Evolutionary conservation across 805 yeast species (phyloP), one percentile per base, ranked within the genome.

Genomic region (Metschnikowia hibisci): DNA sequence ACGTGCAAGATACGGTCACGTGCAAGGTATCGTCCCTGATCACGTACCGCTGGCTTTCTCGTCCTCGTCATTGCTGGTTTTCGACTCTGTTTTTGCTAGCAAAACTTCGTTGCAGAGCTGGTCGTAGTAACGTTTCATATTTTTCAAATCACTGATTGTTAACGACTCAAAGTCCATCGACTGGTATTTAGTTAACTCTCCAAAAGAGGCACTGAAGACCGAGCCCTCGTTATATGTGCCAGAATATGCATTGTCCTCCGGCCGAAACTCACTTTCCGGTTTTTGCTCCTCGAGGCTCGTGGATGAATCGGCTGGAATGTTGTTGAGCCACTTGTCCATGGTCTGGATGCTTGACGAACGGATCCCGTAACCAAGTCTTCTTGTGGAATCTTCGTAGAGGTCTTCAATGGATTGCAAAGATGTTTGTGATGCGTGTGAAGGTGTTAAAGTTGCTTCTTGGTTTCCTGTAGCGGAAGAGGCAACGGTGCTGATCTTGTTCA

Each of bases 251-350:
- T 43, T 44, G 43, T 34, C 35, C 27, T 27, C 35, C 14, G 44
- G 26, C 16, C 34, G 42, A 32, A 40, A 46, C 12, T 33, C 41
- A 6, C n/a, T 15, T n/a, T 35, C 23, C 11, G 31, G 39, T 15
- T 12, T 35, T 35, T 6, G 39, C 15, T 44, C 46, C 6, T 47
- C 16, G 3, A 36, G 13, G 14, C 39, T 29, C 4, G 15, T 32
- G n/a, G 44, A n/a, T 1, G 45, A 20, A 29, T 46, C 39, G n/a
- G 44, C 50, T 3, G 53, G 44, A 8, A 69, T 48, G 49, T 66
- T 68, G 48, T 60, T 65, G 45, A 69, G 66, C 73, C 74, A 69
- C 46, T 61, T 66, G 46, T 69, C 75, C 69, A 69, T 67, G 13
- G 69, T 58, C 44, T 69, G 74, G 16, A 66, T 44, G 48, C 73